Conservation (phyloP, 345 rosid genomes). For the Firmiana major region DNA sequence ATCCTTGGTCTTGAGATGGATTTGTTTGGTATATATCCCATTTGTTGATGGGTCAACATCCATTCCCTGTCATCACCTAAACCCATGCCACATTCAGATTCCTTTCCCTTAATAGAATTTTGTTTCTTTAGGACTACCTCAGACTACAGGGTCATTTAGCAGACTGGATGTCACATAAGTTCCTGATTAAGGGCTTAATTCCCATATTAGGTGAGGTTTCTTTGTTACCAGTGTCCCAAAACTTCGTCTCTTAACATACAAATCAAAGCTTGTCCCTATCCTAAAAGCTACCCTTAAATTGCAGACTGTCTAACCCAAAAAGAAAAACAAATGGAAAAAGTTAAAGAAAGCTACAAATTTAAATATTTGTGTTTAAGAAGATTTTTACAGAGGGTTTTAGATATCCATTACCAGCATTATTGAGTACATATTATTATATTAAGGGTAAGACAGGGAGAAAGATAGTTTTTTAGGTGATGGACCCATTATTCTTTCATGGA, state of each 20-base stretch:
- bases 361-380: background rate
- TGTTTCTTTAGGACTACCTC: conserved; percentile 15
- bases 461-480: conserved; percentile 22
- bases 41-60: conserved; percentile 98
- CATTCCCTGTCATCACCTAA: conserved; percentile 90
- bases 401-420: conserved; percentile 30
- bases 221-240: conserved; percentile 16
- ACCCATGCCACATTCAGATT: conserved; percentile 79
- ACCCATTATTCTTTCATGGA: conserved; percentile 28
- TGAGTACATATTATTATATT: conserved; percentile 7
- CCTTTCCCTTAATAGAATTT: conserved; percentile 54
- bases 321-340: background rate
- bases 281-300: conserved; percentile 4
- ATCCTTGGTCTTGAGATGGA: conserved; percentile 41
- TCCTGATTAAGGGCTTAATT: conserved; percentile 10
- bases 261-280: background rate
- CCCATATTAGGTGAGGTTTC: conserved; percentile 20
- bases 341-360: background rate
- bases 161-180: background rate
- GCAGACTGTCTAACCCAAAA: background rate
- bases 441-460: background rate
- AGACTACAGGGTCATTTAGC: conserved; percentile 1
- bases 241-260: background rate
- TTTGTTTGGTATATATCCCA: conserved; percentile 83
- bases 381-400: background rate